These are phyloP conservation scores for Podospora comata DNA, from an alignment of 495 filamentous ascomycete genomes.

Conservation along the genomic window DNA sequence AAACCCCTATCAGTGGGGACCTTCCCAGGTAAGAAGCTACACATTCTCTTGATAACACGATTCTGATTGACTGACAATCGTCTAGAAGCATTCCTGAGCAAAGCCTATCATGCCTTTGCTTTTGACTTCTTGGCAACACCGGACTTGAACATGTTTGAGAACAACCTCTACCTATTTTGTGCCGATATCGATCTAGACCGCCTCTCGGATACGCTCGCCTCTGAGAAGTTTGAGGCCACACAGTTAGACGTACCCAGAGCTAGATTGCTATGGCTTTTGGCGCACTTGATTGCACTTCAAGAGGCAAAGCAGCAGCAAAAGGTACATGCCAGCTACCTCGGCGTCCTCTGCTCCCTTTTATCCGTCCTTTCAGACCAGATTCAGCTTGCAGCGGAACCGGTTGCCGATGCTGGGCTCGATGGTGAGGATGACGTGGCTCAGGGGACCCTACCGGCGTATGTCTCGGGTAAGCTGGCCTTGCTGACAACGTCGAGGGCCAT, in stretches of 20 bases:
- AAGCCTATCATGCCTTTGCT: slow-evolving; percentile 39
- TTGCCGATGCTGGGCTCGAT: slow-evolving; percentile 15
- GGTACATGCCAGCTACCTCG: slow-evolving; percentile 21
- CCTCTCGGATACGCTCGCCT: slow-evolving; percentile 29
- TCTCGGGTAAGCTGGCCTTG: slow-evolving; percentile 33
- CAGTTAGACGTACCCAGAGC: slow-evolving; percentile 26
- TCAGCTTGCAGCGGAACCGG: slow-evolving; percentile 14
- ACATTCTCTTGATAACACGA: neutral
- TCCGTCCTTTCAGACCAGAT: slow-evolving; percentile 13
- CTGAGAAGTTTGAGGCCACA: slow-evolving; percentile 8
- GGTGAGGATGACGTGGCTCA: slow-evolving; percentile 10
- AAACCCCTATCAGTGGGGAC: neutral
- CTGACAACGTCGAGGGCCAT: slow-evolving; percentile 43
- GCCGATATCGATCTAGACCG: slow-evolving; percentile 24
- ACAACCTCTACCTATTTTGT: slow-evolving; percentile 21
- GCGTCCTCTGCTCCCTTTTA: slow-evolving; percentile 28
- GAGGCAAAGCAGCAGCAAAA: slow-evolving; percentile 37
- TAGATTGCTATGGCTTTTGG: slow-evolving; percentile 67
- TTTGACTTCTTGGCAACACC: slow-evolving; percentile 36
- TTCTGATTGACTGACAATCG: neutral
- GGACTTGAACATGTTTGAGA: slow-evolving; percentile 25
- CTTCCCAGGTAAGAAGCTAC: neutral
- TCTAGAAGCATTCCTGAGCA: slow-evolving; percentile 18
- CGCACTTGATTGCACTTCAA: slow-evolving; percentile 76
- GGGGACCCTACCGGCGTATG: slow-evolving; percentile 31